Evolutionary conservation across 352 stramenopile species (phyloP).

Genomic region (Phytophthora aleatoria): DNA sequence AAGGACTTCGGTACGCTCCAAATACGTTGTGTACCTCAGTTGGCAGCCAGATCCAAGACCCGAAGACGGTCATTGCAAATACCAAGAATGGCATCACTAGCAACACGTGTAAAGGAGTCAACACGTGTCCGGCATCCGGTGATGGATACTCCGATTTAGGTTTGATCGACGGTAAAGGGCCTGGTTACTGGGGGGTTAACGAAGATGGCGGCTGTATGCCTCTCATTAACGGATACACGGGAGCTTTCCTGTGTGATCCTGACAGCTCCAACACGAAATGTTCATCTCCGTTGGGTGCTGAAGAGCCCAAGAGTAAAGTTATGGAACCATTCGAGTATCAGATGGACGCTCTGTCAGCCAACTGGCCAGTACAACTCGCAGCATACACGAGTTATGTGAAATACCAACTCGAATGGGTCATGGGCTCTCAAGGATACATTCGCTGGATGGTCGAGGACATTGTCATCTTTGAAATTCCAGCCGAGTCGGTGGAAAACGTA

Average conservation of each 20-base stretch:
- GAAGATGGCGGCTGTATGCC: constrained; percentile 55
- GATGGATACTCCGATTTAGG: constrained; percentile 48
- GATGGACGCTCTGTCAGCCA: constrained; percentile 67
- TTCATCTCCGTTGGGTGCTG: constrained; percentile 23
- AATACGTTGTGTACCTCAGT: constrained; percentile 41
- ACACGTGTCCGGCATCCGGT: constrained; percentile 49
- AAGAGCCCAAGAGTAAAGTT: constrained; percentile 36
- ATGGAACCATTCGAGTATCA: constrained; percentile 61
- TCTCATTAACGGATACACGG: constrained; percentile 55
- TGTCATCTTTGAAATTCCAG: constrained; percentile 62
- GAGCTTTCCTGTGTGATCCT: constrained; percentile 50
- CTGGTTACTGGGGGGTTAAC: constrained; percentile 60
- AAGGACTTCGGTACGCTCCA: constrained; percentile 60
- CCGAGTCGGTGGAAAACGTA: constrained; percentile 45
- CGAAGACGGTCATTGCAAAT: constrained; percentile 37
- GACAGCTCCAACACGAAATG: constrained; percentile 51
- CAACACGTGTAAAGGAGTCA: constrained; percentile 52
- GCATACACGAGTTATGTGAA: constrained; percentile 55
- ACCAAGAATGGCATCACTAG: constrained; percentile 43
- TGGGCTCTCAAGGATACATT: constrained; percentile 50
- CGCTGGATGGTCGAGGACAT: constrained; percentile 56
- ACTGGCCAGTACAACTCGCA: constrained; percentile 42
- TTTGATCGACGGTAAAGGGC: constrained; percentile 45
- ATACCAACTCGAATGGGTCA: constrained; percentile 71
- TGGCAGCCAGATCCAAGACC: constrained; percentile 32